Evolutionary conservation across 495 filamentous ascomycete species (phyloP).

Genomic region (Xylaria sp.): DNA sequence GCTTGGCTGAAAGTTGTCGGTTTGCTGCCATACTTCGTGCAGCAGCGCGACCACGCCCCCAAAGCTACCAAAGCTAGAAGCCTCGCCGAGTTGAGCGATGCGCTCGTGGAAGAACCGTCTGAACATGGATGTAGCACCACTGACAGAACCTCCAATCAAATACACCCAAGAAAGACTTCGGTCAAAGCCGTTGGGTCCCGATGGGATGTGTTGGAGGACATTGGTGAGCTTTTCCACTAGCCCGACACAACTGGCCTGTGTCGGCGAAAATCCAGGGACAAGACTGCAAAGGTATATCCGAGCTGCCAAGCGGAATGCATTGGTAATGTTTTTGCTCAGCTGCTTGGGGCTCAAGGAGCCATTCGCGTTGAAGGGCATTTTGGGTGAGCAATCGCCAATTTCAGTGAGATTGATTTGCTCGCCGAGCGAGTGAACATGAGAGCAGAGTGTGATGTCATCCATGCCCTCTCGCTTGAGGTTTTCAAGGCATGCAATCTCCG

Average conservation of each 20-base stretch:
- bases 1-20: slow-evolving; percentile 59
- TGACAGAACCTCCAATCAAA: slow-evolving; percentile 81
- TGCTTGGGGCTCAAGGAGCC: slow-evolving; percentile 82
- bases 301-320: slow-evolving; percentile 88
- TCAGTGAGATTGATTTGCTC: slow-evolving; percentile 85
- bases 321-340: slow-evolving; percentile 83
- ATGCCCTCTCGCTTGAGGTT: slow-evolving; percentile 82
- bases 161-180: slow-evolving; percentile 92
- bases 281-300: slow-evolving; percentile 94
- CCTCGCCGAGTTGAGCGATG: slow-evolving; percentile 71
- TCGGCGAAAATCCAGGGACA: slow-evolving; percentile 83
- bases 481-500: slow-evolving; percentile 95
- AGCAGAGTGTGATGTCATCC: slow-evolving; percentile 82
- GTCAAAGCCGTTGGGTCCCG: slow-evolving; percentile 83
- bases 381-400: slow-evolving; percentile 53
- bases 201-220: slow-evolving; percentile 78
- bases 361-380: slow-evolving; percentile 65
- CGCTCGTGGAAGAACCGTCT: slow-evolving; percentile 77
- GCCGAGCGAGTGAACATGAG: slow-evolving; percentile 81
- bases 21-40: slow-evolving; percentile 80
- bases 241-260: slow-evolving; percentile 70
- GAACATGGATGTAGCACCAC: slow-evolving; percentile 72
- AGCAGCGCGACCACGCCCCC: slow-evolving; percentile 81
- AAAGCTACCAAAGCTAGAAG: slow-evolving; percentile 82
- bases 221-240: slow-evolving; percentile 76